Evolutionary conservation across 805 yeast genomes (phyloP).

Genomic region (Candida chauliodis): DNA sequence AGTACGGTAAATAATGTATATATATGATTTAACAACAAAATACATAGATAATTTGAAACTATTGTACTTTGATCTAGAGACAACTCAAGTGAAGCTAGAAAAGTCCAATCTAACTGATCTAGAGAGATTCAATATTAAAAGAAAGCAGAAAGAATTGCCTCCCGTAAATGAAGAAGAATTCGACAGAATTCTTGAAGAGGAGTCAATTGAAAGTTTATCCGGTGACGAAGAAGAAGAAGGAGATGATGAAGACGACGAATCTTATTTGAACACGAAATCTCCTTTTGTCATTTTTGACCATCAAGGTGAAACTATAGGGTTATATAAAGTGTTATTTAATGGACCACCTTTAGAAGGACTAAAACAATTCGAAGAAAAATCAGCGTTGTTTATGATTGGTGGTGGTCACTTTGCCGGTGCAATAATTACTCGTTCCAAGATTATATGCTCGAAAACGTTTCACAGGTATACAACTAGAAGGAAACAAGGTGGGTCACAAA

Average conservation of each 20-base stretch:
- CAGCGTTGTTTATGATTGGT: constrained; percentile 89
- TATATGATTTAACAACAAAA: constrained; percentile 42
- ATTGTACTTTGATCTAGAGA: constrained; percentile 52
- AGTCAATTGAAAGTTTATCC: constrained; percentile 54
- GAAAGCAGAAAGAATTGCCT: constrained; percentile 43
- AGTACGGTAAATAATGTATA: constrained; percentile 57
- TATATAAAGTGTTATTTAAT: constrained; percentile 62
- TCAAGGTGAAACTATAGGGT: constrained; percentile 51
- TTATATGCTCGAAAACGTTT: constrained; percentile 77
- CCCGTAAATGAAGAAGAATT: constrained; percentile 56
- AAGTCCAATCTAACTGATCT: constrained; percentile 46
- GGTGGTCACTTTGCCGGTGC: constrained; percentile 99
- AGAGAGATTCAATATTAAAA: constrained; percentile 57
- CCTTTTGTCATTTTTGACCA: constrained; percentile 64
- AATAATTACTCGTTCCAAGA: constrained; percentile 67
- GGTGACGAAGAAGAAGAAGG: constrained; percentile 42
- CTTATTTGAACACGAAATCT: constrained; percentile 64
- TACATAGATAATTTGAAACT: constrained; percentile 47
- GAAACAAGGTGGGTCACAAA: constrained; percentile 96
- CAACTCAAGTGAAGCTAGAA: constrained; percentile 13
- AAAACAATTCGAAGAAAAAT: constrained; percentile 33
- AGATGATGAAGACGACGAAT: constrained; percentile 20
- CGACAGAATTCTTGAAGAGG: constrained; percentile 48
- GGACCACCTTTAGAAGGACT: constrained; percentile 40
- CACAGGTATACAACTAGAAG: constrained; percentile 95